phyloP scores from a whole-genome alignment of 192 early-diverging fungal species.

The Gonapodya sp. region DNA sequence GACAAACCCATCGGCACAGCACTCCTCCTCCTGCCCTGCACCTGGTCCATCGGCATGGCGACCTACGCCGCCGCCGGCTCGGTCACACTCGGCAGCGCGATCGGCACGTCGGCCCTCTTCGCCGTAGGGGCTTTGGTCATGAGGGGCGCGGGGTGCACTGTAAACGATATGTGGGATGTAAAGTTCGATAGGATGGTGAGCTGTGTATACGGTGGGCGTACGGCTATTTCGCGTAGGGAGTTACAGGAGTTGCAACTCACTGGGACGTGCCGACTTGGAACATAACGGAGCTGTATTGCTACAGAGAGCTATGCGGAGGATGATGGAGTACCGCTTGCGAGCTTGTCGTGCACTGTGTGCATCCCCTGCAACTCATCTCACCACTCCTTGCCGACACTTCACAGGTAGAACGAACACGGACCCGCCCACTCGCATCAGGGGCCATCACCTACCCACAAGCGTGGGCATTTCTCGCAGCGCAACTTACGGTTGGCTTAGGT shows the following conservation, averaged over 20 bases:
- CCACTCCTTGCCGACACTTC: background rate
- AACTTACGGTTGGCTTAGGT: constrained; percentile 69
- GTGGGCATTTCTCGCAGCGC: constrained; percentile 64
- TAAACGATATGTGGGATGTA: constrained; percentile 96
- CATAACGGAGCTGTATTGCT: too few relatives aligned
- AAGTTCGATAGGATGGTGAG: constrained; percentile 66
- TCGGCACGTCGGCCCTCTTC: constrained; percentile 67
- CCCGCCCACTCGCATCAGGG: constrained; percentile 75
- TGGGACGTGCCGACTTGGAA: too few relatives aligned
- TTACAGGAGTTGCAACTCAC: too few relatives aligned
- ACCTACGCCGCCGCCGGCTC: constrained; percentile 39
- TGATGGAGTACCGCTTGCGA: too few relatives aligned
- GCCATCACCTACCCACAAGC: constrained; percentile 56
- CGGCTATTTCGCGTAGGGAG: too few relatives aligned
- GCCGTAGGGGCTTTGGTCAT: constrained; percentile 77
- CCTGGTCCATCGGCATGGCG: constrained; percentile 41
- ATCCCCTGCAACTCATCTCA: too few relatives aligned
- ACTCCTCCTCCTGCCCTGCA: constrained; percentile 85
- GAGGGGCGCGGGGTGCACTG: constrained; percentile 93
- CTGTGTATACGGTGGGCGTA: too few relatives aligned
- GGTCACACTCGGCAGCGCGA: constrained; percentile 40
- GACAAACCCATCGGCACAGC: constrained; percentile 91
- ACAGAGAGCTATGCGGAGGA: too few relatives aligned
- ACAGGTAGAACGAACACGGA: constrained; percentile 68
- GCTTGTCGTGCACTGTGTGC: too few relatives aligned